Evolutionary conservation across 2,329 filamentous ascomycete species (phyloP).

Genomic region (Fusarium zealandicum): DNA sequence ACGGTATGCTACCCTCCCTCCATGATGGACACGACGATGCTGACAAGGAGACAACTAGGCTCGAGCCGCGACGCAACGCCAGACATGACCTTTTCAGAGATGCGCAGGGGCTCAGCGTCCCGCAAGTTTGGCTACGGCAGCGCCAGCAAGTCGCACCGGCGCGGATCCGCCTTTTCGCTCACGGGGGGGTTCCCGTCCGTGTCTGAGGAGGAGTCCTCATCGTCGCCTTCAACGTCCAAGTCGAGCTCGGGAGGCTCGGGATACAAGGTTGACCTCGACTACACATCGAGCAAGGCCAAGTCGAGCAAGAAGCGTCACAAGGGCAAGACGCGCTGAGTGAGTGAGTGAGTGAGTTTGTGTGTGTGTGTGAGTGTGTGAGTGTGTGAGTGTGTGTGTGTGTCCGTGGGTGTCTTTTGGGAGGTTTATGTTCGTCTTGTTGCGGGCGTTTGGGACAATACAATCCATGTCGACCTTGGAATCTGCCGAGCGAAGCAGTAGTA

Average conservation of each 20-base stretch:
- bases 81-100: conserved; percentile 48
- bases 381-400: too few relatives aligned
- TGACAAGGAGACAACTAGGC: conserved; percentile 32
- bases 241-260: conserved; percentile 33
- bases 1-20: conserved; percentile 43
- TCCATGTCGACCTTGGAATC: too few relatives aligned
- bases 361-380: too few relatives aligned
- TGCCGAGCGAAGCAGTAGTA: too few relatives aligned
- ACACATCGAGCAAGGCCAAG: conserved; percentile 40
- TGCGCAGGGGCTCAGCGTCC: conserved; percentile 47
- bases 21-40: background rate
- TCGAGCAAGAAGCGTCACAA: conserved; percentile 41
- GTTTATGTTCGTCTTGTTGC: too few relatives aligned
- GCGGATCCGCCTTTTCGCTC: conserved; percentile 41
- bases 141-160: conserved; percentile 43
- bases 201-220: conserved; percentile 17
- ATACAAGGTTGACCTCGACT: conserved; percentile 44
- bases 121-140: conserved; percentile 48
- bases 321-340: conserved; percentile 28
- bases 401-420: too few relatives aligned
- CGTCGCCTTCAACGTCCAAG: conserved; percentile 35
- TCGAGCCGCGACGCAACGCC: conserved; percentile 45
- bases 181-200: conserved; percentile 17
- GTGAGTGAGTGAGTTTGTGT: too few relatives aligned
- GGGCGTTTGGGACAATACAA: too few relatives aligned